Evolutionary conservation across 208 protist genomes (phyloP), one percentile per base, ranked within the genome.

Genomic region (Trypanosoma brucei): DNA sequence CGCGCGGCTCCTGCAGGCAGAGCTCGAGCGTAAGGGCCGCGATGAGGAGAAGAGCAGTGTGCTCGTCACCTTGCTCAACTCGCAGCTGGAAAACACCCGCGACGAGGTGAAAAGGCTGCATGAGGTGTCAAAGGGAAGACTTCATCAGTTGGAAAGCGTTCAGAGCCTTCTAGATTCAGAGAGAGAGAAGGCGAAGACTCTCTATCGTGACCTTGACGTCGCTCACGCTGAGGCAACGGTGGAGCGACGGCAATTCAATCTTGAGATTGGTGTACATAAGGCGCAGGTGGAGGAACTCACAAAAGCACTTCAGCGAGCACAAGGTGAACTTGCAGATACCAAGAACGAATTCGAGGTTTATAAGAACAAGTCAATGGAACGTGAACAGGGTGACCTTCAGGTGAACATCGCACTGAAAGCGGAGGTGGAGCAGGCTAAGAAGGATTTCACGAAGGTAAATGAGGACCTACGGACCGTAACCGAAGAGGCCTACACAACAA

Each of bases 1-100:
- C 22, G 72, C 70, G 34, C 65, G 79, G 22, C 45, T 75, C 53
- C 69, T 92, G 61, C 83, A 92, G 65, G 57, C 68, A 51, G 75
- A 84, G 22, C 50, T 92, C 9, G 76, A 86, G 1, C 71, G 69
- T 49, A 88, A 83, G 51, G 79, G 72, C 36, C 76, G 76, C 2
- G 85, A 95, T 67, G 86, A 95, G 40, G 84, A 93, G 67, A 93
- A 92, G 74, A 79, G 78, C 14, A 89, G 81, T 48, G 76, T 95
- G 42, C 70, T 95, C 3, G 68, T 93, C n/a, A 82, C 73, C 40
- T 65, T 95, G 11, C 63, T 95, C 7, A 95, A 93, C 75, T 81
- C 81, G 34, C 89, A 95, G 67, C 77, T 95, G 36, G 87, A 95
- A 45, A 55, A 81, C 3, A 65, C 82, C 7, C 80, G 85, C 37